Evolutionary conservation across 2,329 filamentous ascomycete species (phyloP), one percentile per base, ranked within the genome.

Genomic region (Nectriaceae sp.): DNA sequence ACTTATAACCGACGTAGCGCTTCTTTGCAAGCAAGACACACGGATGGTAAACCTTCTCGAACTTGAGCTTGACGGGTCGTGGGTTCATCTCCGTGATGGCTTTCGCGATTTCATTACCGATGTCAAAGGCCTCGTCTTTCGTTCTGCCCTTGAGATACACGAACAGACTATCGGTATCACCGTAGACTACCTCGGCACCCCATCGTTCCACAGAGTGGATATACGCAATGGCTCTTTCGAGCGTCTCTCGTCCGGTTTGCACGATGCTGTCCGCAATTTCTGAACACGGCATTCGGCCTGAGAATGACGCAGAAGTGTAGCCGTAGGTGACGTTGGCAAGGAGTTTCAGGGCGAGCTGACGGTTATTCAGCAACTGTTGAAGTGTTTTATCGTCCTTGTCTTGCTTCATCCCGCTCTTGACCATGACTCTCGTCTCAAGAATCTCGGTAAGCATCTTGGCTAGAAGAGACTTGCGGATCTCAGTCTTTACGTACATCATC

Each of bases 251-350:
- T 1, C 89, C 94, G 0, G 93, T 96, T 68, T 99, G 93, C 0
- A 99, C 94, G 61, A 99, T 99, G 69, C 90, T 96, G 72, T 99
- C 94, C 6, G 94, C 94, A 55, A 99, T 96, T 68, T 99, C 94
- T 1, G 91, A 90, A 68, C 94, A 99, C 0, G 94, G 94, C 94
- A 99, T 97, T 20, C 94, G 84, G 0, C 94, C 94, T 0, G 93
- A 97, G 68, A 97, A 99, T 0, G 90, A 95, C 0, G 94, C 94
- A 3, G 94, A 97, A 0, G 94, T 94, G 70, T 99, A 99, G 11
- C 94, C 94, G 63, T 99, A 99, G 0, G 94, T 99, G 57, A 99
- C 94, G 61, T 99, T 99, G n/a, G 94, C 94, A 33, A 99, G 89
- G 5, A 99, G 78, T 66, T 99, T 99, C 21, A 99, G 79, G 0